phyloP scores from a whole-genome alignment of 371 early-diverging fungal genomes.

The Apophysomyces variabilis region DNA sequence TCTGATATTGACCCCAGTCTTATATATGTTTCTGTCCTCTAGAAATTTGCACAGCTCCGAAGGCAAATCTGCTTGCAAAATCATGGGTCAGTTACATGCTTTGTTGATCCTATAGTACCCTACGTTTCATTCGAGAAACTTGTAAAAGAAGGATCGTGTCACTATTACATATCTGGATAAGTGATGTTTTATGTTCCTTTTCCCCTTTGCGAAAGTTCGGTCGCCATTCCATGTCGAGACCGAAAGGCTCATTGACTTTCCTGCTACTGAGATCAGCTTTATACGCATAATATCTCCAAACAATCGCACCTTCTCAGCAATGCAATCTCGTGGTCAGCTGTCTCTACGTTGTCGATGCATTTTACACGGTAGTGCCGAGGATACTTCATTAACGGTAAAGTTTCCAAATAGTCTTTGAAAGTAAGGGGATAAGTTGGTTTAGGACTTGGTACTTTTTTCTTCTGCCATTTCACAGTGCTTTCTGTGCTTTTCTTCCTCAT shows the following conservation, averaged over 20 bases:
- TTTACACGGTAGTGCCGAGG: conserved; percentile 29
- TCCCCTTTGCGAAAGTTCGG: conserved; percentile 40
- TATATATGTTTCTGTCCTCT: conserved; percentile 39
- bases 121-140: conserved; percentile 44
- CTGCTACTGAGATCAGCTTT: background rate
- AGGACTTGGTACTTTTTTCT: background rate
- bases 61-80: conserved; percentile 38
- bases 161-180: conserved; percentile 59
- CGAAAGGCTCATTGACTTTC: conserved; percentile 30
- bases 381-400: conserved; percentile 20
- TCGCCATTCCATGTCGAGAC: conserved; percentile 65
- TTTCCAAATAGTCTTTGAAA: conserved; percentile 15
- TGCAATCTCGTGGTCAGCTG: conserved; percentile 15
- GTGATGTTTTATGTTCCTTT: conserved; percentile 44
- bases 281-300: background rate
- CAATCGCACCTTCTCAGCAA: background rate
- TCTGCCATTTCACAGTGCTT: background rate
- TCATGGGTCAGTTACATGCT: background rate
- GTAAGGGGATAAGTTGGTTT: background rate
- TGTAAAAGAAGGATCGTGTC: conserved; percentile 54
- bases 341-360: conserved; percentile 15
- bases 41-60: conserved; percentile 41
- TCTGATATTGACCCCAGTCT: conserved; percentile 60
- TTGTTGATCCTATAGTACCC: background rate
- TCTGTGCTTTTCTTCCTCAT: background rate